These are phyloP conservation scores for Trichophyton simii DNA, from an alignment of 2,329 filamentous ascomycete species.

Conservation along the genomic window DNA sequence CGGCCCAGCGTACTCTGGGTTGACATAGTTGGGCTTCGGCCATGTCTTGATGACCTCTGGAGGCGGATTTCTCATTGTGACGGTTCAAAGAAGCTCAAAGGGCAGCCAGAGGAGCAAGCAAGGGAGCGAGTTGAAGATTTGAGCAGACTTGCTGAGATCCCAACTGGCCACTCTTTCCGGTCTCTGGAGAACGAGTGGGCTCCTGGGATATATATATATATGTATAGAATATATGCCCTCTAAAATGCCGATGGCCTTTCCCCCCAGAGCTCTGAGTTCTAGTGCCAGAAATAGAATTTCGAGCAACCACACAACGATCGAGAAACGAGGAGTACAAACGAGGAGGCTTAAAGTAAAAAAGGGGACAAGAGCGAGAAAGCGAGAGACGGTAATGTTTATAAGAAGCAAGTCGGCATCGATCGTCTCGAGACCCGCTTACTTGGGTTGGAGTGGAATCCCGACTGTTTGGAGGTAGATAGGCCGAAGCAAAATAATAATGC, in stretches of 20 bases:
- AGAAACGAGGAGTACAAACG: background rate
- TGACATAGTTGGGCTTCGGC: slow-evolving; percentile 22
- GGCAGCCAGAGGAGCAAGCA: background rate
- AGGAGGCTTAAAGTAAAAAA: background rate
- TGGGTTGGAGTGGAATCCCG: background rate
- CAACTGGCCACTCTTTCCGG: background rate
- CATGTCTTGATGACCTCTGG: slow-evolving; percentile 15
- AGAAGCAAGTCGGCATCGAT: background rate
- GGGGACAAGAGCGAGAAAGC: background rate
- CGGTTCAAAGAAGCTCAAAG: background rate
- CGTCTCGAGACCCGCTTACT: background rate
- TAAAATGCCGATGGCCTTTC: background rate
- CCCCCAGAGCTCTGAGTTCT: background rate
- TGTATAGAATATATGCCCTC: too few species aligned
- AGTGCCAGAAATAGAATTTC: background rate
- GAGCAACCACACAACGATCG: background rate
- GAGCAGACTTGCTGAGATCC: background rate
- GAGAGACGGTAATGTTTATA: background rate
- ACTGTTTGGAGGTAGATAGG: background rate
- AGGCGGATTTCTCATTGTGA: slow-evolving; percentile 13
- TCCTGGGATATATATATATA: background rate
- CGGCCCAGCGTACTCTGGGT: slow-evolving; percentile 19
- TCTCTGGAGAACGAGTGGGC: background rate
- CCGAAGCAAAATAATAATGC: background rate
- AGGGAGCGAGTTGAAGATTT: background rate